Base-by-base conservation (phyloP, 345 rosid species). In the Rhodamnia rubescens region DNA sequence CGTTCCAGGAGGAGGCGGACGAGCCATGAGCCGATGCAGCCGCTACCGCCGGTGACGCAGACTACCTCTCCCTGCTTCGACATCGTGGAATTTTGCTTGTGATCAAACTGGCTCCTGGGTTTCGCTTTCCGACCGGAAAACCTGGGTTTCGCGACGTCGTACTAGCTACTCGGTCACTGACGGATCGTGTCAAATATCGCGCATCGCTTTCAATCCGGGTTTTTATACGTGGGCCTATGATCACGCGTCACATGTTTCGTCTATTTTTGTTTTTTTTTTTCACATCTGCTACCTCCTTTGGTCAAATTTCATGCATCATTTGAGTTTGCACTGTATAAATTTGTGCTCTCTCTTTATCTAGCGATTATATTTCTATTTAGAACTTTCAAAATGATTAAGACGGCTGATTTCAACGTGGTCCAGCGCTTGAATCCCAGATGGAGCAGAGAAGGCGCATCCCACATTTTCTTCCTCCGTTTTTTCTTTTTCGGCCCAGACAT, bases 31-130 rank as follows among this genome's bases (percentile, higher is more conserved):
- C 99, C 98, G 50, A 96, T 97, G 90, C 95, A 90, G 50, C 98
- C 99, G 89, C 98, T 97, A 57, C 94, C 98, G 42, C 99, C 98
- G 78, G 98, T 97, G 82, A 97, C 98, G 86, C 98, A 96, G 14
- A 93, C 96, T n/a, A 61, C 87, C 83, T 95, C 92, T 32, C 89
- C 92, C 52, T 86, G 87, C 85, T 74, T 85, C 22, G 88, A 87
- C 96, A 93, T 93, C 16, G 26, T 49, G 57, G 18, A 26, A 40
- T 53, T 36, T 81, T 20, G 29, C 84, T 22, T 13, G 32, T 2
- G 51, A 55, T 26, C 75, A 4, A 47, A 14, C 74, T 59, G n/a
- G n/a, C n/a, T n/a, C n/a, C n/a, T n/a, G 74, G 53, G 52, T 10
- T 4, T 55, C 29, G 11, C 52, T 50, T 50, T 50, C 52, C 52